These are phyloP conservation scores for Phytophthora multivora DNA, from an alignment of 352 stramenopile species.

Conservation along the genomic window DNA sequence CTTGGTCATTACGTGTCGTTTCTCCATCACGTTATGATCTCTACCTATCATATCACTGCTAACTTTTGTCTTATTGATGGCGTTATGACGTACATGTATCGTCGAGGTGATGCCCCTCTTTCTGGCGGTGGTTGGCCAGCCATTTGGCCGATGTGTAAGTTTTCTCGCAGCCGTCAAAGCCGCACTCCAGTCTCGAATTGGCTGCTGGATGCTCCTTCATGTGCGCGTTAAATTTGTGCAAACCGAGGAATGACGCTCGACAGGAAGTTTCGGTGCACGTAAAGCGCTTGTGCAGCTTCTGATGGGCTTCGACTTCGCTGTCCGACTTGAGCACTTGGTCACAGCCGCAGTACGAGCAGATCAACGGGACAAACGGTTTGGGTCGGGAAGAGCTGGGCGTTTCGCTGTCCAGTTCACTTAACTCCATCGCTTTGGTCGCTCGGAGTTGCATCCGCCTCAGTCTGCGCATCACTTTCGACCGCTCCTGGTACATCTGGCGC, in stretches of 20 bases:
- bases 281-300: conserved; percentile 30
- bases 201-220: conserved; percentile 7
- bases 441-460: conserved; percentile 31
- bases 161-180: conserved; percentile 36
- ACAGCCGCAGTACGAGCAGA: conserved; percentile 49
- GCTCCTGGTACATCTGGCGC: conserved; percentile 36
- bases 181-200: conserved; percentile 27
- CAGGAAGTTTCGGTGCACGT: conserved; percentile 34
- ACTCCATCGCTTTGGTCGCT: conserved; percentile 6
- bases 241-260: conserved; percentile 34
- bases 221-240: conserved; percentile 39
- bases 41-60: too few relatives aligned
- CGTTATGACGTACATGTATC: not conserved
- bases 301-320: conserved; percentile 28
- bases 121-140: conserved; percentile 38
- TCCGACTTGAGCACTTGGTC: conserved; percentile 35
- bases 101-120: conserved; percentile 5
- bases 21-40: not conserved
- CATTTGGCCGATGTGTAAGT: conserved; percentile 47
- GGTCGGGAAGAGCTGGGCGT: not conserved
- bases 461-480: conserved; percentile 25
- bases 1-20: not conserved
- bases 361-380: conserved; percentile 28
- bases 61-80: not conserved
- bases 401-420: conserved; percentile 3